Conservation (phyloP, 202 grass and related monocot species). For the Brachypodium distachyon region DNA sequence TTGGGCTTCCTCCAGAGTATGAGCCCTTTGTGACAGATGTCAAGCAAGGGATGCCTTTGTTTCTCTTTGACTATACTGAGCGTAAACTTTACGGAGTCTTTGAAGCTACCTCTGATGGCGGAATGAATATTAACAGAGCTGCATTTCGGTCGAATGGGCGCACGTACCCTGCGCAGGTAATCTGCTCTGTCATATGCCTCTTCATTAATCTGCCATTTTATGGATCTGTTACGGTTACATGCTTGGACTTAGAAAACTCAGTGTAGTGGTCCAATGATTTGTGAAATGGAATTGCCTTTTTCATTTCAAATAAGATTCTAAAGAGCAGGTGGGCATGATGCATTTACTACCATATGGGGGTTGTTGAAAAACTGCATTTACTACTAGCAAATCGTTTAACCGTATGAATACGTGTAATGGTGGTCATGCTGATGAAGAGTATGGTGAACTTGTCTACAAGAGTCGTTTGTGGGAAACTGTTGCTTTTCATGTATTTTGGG, state of each 20-base stretch:
- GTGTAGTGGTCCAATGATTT: not conserved
- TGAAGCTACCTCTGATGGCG: slow-evolving; percentile 43
- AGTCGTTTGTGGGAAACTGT: not conserved
- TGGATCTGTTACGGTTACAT: not conserved
- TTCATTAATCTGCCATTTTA: not conserved
- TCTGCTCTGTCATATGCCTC: not conserved
- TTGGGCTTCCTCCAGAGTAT: slow-evolving; percentile 39
- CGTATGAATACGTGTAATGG: not conserved
- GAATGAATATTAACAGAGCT: slow-evolving; percentile 30
- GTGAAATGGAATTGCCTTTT: not conserved
- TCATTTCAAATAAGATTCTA: not conserved
- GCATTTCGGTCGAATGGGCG: not conserved
- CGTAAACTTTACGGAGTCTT: slow-evolving; percentile 57
- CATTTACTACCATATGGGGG: not conserved
- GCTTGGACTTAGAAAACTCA: not conserved
- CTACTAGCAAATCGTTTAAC: not conserved
- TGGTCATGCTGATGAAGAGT: not conserved
- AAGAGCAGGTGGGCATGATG: not conserved
- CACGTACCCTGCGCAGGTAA: slow-evolving; percentile 60
- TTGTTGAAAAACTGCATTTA: not conserved
- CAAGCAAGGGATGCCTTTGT: slow-evolving; percentile 47
- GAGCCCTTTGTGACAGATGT: slow-evolving; percentile 33
- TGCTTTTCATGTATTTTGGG: not conserved
- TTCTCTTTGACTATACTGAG: slow-evolving; percentile 52
- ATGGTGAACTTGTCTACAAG: not conserved